Base-by-base conservation (phyloP, 2,329 filamentous ascomycete species). In the Coleophoma crateriformis region DNA sequence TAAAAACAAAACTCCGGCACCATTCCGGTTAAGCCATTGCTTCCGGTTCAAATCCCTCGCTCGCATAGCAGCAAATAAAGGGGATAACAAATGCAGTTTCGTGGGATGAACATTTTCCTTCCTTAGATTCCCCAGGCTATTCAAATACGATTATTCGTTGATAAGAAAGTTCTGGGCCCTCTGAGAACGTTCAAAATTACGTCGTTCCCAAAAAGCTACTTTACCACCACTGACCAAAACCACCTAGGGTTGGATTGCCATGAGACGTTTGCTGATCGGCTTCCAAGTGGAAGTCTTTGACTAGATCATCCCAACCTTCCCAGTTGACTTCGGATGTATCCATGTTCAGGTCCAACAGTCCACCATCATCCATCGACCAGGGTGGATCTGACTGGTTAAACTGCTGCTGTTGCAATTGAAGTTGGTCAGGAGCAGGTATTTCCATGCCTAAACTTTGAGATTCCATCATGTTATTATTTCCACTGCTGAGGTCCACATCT, bases 251-350 rank as follows among this genome's bases (percentile, higher is more conserved):
- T 22, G 56, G 56, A 4, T 54, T 59, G 19, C 54, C 47, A 3
- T 49, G 45, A 37, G 52, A 49, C n/a, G 42, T 47, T 15, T 38
- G 45, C 42, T 50, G 43, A 50, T 57, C 55, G 12, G 48, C 42
- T 41, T 62, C 56, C 39, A 56, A 51, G 49, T 62, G 59, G 22
- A 64, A 65, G 41, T 67, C 65, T 38, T 59, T 58, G 1, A 67
- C 61, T 34, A 68, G 52, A 55, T 64, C 62, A 51, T 69, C 64
- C 65, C 66, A 68, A 12, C 61, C 60, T 33, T 61, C 56, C 64
- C 64, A 68, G 35, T 55, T 59, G 7, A 56, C 54, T 33, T 63
- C 58, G 27, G 59, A 20, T 6, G 49, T 57, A 47, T 54, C 54
- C 58, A 65, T 60, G 46, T 64, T 59, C 12, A 65, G 22, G 54